Conservation (phyloP, 1,284 basidiomycete genomes). For the Vanrija humicola region DNA sequence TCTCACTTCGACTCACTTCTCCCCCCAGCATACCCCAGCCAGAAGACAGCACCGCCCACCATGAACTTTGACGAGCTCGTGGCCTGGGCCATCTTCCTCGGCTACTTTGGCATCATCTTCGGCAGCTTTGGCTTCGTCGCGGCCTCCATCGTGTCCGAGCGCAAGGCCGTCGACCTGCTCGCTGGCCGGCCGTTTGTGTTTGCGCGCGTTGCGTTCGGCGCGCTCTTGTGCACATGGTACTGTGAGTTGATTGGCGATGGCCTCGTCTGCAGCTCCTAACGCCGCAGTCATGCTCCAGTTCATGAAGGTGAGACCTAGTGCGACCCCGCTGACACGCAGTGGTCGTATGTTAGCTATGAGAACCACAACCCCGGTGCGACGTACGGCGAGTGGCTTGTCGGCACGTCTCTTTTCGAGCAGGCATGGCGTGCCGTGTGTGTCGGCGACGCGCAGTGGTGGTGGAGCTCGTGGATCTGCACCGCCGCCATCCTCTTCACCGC, state of each 20-base stretch:
- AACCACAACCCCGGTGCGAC: constrained; percentile 12
- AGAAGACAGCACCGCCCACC: too few relatives aligned
- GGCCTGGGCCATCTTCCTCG: constrained; percentile 52
- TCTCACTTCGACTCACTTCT: too few relatives aligned
- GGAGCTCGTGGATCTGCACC: constrained; percentile 67
- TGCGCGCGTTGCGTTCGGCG: constrained; percentile 33
- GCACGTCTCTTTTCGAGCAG: constrained; percentile 64
- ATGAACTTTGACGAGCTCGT: constrained; percentile 23
- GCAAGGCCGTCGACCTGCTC: constrained; percentile 15
- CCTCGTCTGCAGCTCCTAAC: constrained; percentile 30
- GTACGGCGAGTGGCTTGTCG: constrained; percentile 58
- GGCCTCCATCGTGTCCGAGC: constrained; percentile 32
- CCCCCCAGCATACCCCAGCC: too few relatives aligned
- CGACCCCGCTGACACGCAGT: constrained; percentile 45
- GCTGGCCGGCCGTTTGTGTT: constrained; percentile 38
- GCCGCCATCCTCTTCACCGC: constrained; percentile 64
- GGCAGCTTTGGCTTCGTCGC: constrained; percentile 50
- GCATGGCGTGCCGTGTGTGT: constrained; percentile 56
- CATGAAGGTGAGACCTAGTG: constrained; percentile 50
- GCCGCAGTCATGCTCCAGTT: constrained; percentile 46
- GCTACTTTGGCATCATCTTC: constrained; percentile 55
- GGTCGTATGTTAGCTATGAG: constrained; percentile 57
- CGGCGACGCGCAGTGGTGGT: constrained; percentile 63
- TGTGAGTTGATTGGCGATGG: constrained; percentile 53
- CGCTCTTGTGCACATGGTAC: constrained; percentile 56